phyloP scores from a whole-genome alignment of 2,329 filamentous ascomycete species.

The Scleromitrula shiraiana region DNA sequence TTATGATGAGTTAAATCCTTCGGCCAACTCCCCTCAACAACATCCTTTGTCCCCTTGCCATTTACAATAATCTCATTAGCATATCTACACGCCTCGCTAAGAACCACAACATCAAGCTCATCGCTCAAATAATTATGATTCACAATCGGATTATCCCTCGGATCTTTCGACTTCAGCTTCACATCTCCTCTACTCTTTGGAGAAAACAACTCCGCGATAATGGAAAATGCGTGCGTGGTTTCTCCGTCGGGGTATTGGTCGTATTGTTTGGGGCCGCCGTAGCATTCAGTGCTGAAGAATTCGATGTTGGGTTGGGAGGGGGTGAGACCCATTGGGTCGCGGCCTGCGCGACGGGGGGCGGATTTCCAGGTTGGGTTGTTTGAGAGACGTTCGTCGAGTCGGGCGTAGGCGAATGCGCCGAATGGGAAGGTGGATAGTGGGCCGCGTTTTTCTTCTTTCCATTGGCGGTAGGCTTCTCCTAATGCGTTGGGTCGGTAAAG shows the following conservation, averaged over 20 bases:
- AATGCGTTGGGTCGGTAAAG: constrained; percentile 47
- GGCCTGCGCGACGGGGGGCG: constrained; percentile 39
- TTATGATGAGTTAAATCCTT: constrained; percentile 41
- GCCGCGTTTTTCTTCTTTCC: constrained; percentile 50
- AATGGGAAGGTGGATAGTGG: constrained; percentile 55
- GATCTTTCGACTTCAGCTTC: constrained; percentile 40
- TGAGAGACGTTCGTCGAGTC: constrained; percentile 51
- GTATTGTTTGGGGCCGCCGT: constrained; percentile 52
- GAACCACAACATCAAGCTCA: constrained; percentile 48
- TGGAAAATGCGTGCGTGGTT: constrained; percentile 46
- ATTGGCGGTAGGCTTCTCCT: constrained; percentile 43
- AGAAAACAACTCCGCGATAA: constrained; percentile 50
- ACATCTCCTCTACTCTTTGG: constrained; percentile 50
- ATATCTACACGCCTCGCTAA: constrained; percentile 49
- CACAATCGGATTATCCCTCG: constrained; percentile 45
- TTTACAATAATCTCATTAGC: constrained; percentile 53
- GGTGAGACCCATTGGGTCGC: constrained; percentile 56
- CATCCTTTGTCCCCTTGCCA: constrained; percentile 47
- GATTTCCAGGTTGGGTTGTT: constrained; percentile 47
- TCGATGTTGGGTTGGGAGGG: constrained; percentile 51
- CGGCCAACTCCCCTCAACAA: constrained; percentile 55
- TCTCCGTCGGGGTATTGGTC: constrained; percentile 42
- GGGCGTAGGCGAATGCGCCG: constrained; percentile 52
- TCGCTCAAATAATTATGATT: constrained; percentile 52
- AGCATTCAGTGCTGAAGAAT: constrained; percentile 55